A percentile compares a stretch with the other conserved stretches of the same genome.
Conservation (phyloP, 202 grass and related monocot species). For the Musa balbisiana region DNA sequence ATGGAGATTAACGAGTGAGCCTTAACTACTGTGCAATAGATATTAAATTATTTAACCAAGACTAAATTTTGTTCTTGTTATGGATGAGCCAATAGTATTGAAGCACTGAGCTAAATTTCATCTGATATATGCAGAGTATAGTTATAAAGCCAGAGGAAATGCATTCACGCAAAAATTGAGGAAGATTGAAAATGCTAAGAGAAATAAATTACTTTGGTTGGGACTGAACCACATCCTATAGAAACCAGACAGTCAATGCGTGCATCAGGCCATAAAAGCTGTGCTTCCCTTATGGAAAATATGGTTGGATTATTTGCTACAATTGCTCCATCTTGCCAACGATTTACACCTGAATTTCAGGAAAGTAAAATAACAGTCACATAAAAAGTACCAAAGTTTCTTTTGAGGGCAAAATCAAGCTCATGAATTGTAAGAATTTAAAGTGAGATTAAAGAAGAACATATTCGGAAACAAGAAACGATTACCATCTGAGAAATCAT, state of each 20-base stretch:
- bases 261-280: conserved; percentile 95
- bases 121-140: background rate
- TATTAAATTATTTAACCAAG: too few relatives aligned
- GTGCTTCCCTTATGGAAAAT: conserved; percentile 95
- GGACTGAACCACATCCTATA: conserved; percentile 88
- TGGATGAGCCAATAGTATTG: background rate
- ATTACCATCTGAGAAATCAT: conserved; percentile 95
- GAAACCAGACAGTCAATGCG: conserved; percentile 90
- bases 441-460: conserved; percentile 19
- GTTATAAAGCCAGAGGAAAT: background rate
- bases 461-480: conserved; percentile 26
- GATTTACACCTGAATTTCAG: conserved; percentile 58
- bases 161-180: too few relatives aligned
- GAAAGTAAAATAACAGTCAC: background rate
- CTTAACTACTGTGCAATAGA: too few relatives aligned
- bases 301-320: conserved; percentile 98
- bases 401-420: background rate
- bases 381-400: background rate
- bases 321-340: conserved; percentile 98
- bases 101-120: background rate
- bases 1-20: background rate
- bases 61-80: too few relatives aligned
- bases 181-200: conserved; percentile 14
- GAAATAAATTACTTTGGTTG: conserved; percentile 63
- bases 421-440: conserved; percentile 5